A percentile compares a stretch with the other conserved stretches of the same genome.
Evolutionary conservation across 2,329 filamentous ascomycete species (phyloP).

Genomic region (Apiospora malaysiana): DNA sequence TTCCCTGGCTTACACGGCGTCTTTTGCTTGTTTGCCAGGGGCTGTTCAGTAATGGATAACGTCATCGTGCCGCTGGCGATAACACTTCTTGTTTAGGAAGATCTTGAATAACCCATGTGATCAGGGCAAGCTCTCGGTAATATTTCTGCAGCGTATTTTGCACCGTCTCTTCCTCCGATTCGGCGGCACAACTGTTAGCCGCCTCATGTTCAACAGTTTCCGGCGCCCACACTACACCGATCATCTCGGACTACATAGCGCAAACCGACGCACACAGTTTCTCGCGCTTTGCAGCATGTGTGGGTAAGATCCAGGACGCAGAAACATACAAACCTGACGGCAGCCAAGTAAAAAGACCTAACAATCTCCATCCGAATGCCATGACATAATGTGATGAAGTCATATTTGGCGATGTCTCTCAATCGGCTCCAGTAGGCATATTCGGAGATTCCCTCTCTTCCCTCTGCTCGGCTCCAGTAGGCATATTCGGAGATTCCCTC

Average conservation of each 20-base stretch:
- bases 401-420: background rate
- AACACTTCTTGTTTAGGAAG: no score
- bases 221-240: slow-evolving; percentile 9
- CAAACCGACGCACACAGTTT: rapidly evolving
- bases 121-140: no score
- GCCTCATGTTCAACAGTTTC: background rate
- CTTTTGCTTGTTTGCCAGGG: no score
- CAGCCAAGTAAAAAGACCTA: background rate
- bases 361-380: background rate
- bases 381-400: no score
- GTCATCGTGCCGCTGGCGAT: no score
- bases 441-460: no score
- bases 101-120: no score
- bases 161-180: no score
- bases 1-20: no score
- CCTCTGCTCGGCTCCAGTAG: background rate
- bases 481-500: background rate
- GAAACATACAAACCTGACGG: background rate
- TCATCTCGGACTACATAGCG: background rate
- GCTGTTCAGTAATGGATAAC: no score
- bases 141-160: no score
- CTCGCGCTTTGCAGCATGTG: background rate
- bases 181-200: no score
- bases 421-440: background rate
- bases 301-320: background rate